Conservation (phyloP, 495 filamentous ascomycete species). For the Friedmanniomyces endolithicus region DNA sequence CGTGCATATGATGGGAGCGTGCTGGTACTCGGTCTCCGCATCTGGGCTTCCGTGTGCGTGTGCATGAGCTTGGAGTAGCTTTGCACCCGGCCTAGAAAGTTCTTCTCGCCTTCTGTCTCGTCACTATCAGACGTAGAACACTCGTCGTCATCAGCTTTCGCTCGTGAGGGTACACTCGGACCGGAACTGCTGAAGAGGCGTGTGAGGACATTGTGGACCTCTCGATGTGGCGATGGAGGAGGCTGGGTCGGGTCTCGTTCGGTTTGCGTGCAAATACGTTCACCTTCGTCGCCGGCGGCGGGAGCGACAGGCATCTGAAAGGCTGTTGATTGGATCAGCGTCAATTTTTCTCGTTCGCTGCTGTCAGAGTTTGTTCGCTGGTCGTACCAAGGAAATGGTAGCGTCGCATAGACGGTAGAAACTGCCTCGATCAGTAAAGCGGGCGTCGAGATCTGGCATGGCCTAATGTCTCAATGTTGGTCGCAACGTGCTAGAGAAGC, state of each 20-base stretch:
- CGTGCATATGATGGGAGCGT: constrained; percentile 6
- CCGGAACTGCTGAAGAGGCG: neutral
- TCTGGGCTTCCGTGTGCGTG: neutral
- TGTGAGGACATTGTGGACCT: neutral
- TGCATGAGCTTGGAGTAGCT: constrained; percentile 11
- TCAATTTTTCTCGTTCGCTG: neutral
- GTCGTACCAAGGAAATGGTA: constrained; percentile 12
- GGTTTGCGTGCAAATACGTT: neutral
- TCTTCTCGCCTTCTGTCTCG: neutral
- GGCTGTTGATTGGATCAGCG: neutral
- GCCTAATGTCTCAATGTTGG: no score
- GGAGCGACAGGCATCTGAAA: neutral
- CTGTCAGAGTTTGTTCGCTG: neutral
- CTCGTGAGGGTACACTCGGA: neutral
- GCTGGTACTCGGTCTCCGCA: neutral
- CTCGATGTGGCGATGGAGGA: neutral
- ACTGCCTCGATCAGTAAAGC: neutral
- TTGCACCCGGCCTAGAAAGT: neutral
- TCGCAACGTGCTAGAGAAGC: neutral
- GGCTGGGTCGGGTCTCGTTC: neutral
- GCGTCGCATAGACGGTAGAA: constrained; percentile 12
- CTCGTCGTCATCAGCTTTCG: neutral
- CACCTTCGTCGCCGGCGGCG: neutral
- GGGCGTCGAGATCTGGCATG: neutral
- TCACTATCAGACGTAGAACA: neutral